Conservation (phyloP, 2,329 filamentous ascomycete species). For the Monosporascus cannonballus region DNA sequence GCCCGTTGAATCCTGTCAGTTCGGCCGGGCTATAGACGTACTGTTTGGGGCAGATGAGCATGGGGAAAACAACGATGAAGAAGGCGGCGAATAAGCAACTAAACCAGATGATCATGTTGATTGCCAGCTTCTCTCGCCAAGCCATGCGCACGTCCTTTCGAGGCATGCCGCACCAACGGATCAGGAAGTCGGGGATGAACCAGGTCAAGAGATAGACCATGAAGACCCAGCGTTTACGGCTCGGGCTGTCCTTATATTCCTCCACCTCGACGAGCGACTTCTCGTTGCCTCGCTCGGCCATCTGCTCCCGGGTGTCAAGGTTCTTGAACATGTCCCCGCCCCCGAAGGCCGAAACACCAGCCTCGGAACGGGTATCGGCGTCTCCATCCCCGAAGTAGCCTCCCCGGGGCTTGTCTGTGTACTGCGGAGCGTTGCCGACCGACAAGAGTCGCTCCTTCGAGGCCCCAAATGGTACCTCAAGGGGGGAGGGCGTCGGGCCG, state of each 20-base stretch:
- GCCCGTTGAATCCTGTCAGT: conserved; percentile 67
- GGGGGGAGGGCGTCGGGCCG: conserved; percentile 50
- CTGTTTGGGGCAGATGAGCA: conserved; percentile 85
- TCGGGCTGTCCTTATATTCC: conserved; percentile 67
- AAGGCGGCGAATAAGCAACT: conserved; percentile 73
- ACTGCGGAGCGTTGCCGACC: conserved; percentile 50
- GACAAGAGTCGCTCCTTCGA: conserved; percentile 56
- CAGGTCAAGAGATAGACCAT: conserved; percentile 80
- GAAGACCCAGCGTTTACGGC: conserved; percentile 86
- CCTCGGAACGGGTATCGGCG: conserved; percentile 80
- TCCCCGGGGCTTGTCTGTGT: conserved; percentile 67
- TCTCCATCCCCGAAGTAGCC: conserved; percentile 79
- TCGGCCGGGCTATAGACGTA: conserved; percentile 78
- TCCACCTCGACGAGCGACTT: conserved; percentile 89
- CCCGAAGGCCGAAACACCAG: conserved; percentile 83
- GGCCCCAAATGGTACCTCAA: conserved; percentile 50
- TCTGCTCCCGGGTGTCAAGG: conserved; percentile 84
- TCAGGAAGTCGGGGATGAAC: conserved; percentile 77
- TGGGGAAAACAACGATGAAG: conserved; percentile 84
- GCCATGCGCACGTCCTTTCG: conserved; percentile 88
- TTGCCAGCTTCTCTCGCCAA: conserved; percentile 96
- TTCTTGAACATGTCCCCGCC: conserved; percentile 98
- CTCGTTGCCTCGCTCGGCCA: conserved; percentile 92
- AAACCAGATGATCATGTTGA: conserved; percentile 96
- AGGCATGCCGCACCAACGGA: conserved; percentile 71